Percentiles rank a stretch among this genome's conserved stretches.
Conservation (phyloP, 306 rosid genomes). For the Medicago lupulina region DNA sequence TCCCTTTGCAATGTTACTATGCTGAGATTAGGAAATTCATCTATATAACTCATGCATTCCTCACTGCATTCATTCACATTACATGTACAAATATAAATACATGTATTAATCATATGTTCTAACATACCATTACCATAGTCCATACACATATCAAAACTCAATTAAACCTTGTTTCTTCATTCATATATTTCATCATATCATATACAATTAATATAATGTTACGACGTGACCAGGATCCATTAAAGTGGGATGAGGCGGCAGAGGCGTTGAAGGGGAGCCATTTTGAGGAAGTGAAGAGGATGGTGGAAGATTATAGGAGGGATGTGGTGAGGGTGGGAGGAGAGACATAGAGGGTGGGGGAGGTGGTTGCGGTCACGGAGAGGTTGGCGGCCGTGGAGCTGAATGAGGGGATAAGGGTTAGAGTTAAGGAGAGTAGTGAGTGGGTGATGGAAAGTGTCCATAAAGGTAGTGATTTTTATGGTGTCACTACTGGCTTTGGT, state of each 20-base stretch:
- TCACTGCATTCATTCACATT: neutral
- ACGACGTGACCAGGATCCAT: slow-evolving; percentile 43
- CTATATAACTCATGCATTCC: neutral
- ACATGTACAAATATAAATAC: neutral
- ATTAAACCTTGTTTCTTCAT: neutral
- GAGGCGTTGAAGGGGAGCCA: slow-evolving; percentile 62
- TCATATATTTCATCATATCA: neutral
- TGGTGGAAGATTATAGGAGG: slow-evolving; percentile 62
- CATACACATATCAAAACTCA: neutral
- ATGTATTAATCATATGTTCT: neutral
- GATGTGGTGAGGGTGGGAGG: slow-evolving; percentile 65
- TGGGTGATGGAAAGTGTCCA: slow-evolving; percentile 76
- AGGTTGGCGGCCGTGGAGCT: slow-evolving; percentile 50
- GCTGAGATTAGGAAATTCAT: neutral
- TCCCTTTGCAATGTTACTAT: neutral
- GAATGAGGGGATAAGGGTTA: slow-evolving; percentile 52
- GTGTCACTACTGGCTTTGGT: slow-evolving; percentile 80
- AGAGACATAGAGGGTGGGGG: slow-evolving; percentile 54
- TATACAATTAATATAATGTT: neutral
- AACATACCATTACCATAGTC: neutral
- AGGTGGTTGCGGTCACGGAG: slow-evolving; percentile 61
- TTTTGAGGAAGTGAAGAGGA: slow-evolving; percentile 66
- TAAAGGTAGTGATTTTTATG: slow-evolving; percentile 69
- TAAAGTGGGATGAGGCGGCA: slow-evolving; percentile 63
- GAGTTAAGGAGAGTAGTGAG: slow-evolving; percentile 71